Evolutionary conservation across 2,329 filamentous ascomycete species (phyloP).

Genomic region (Pyrenophora seminiperda): DNA sequence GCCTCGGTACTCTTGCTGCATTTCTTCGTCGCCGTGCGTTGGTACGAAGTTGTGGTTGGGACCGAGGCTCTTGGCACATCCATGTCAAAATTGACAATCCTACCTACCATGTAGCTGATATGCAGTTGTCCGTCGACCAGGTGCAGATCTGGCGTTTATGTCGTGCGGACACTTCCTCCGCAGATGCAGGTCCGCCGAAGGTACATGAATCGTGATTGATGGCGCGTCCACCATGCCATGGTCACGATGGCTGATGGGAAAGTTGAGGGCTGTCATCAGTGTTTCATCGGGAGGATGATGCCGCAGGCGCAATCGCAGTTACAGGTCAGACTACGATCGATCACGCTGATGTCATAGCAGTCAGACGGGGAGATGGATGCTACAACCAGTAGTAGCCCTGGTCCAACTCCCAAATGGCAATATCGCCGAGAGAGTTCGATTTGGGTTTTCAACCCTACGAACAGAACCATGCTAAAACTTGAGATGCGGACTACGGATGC

Average conservation of each 20-base stretch:
- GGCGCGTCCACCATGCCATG: constrained; percentile 1
- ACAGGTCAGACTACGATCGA: constrained; percentile 1
- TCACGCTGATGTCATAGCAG: neutral
- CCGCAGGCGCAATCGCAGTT: neutral
- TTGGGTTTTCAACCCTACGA: neutral
- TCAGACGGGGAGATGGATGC: neutral
- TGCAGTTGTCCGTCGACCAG: neutral
- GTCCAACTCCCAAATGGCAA: neutral
- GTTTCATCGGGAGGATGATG: constrained; percentile 10
- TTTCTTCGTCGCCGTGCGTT: too few relatives aligned
- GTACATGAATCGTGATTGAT: neutral
- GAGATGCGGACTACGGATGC: neutral
- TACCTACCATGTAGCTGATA: neutral
- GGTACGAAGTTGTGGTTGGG: too few relatives aligned
- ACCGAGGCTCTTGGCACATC: too few relatives aligned
- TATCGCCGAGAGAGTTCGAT: neutral
- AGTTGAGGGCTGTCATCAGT: neutral
- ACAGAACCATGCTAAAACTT: neutral
- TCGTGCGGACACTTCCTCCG: constrained; percentile 1
- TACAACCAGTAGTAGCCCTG: too few relatives aligned
- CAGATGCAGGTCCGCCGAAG: constrained; percentile 8
- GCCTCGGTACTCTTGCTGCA: too few relatives aligned
- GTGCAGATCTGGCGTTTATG: neutral
- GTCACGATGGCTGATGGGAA: neutral
- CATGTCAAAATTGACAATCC: constrained; percentile 2